Evolutionary conservation across 2,329 filamentous ascomycete genomes (phyloP).

Genomic region (Fusarium algeriense): DNA sequence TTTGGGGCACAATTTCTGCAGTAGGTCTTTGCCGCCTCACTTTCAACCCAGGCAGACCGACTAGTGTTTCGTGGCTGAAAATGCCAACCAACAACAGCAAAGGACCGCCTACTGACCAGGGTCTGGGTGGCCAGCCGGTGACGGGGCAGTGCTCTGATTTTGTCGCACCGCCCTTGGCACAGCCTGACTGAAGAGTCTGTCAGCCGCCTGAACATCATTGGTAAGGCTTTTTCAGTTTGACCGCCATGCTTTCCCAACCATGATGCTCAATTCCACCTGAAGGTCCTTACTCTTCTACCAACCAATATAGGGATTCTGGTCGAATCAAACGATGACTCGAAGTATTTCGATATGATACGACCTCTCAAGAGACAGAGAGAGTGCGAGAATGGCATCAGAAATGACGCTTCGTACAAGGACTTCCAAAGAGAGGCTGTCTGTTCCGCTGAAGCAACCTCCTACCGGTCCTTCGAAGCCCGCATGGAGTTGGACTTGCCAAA

Average conservation of each 20-base stretch:
- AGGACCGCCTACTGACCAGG: not conserved
- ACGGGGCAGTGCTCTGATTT: not conserved
- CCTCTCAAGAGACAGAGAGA: not conserved
- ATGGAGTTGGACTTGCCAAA: not conserved
- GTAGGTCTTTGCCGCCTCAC: not conserved
- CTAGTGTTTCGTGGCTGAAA: not conserved
- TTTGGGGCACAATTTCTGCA: rapidly evolving
- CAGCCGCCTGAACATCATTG: not conserved
- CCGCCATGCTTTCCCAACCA: no score
- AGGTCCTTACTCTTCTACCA: rapidly evolving
- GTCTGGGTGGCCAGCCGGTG: no score
- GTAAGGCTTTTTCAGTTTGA: not conserved
- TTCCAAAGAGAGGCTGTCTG: rapidly evolving
- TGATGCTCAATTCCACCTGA: rapidly evolving
- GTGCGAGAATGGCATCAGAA: rapidly evolving
- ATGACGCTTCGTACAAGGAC: not conserved
- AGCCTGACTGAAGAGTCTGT: not conserved
- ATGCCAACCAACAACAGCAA: not conserved
- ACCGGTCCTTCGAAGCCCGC: rapidly evolving
- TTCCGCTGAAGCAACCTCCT: rapidly evolving
- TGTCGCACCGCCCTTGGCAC: not conserved
- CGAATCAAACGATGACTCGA: rapidly evolving
- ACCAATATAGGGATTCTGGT: rapidly evolving
- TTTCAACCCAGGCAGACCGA: not conserved
- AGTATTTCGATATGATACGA: not conserved